A percentile compares a stretch with the other conserved stretches of the same genome.
Evolutionary conservation across 768 basidiomycete species (phyloP).

Genomic region (Ramaria sp.): DNA sequence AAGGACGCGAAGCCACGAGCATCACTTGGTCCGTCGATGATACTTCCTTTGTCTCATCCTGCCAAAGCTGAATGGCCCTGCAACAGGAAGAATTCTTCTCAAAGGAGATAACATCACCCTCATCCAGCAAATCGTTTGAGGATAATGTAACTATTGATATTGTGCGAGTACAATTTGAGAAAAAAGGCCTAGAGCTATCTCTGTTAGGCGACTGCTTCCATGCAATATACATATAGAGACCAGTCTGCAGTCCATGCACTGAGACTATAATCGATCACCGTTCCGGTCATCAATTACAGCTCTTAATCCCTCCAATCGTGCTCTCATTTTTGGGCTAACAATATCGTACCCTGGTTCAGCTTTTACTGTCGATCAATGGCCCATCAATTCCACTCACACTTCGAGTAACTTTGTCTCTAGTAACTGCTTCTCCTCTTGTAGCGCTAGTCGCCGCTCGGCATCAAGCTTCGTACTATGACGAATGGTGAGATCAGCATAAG

Average conservation of each 20-base stretch:
- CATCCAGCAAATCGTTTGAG: slow-evolving; percentile 46
- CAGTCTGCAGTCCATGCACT: neutral
- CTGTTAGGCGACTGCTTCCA: too few species aligned
- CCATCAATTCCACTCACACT: slow-evolving; percentile 44
- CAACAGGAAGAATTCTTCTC: slow-evolving; percentile 80
- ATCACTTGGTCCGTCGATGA: slow-evolving; percentile 59
- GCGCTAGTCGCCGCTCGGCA: slow-evolving; percentile 76
- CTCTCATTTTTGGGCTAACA: slow-evolving; percentile 69
- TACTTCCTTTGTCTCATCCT: slow-evolving; percentile 2
- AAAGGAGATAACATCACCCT: slow-evolving; percentile 99
- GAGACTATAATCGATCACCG: neutral
- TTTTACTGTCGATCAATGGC: neutral
- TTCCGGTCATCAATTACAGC: slow-evolving; percentile 23
- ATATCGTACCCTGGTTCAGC: too few species aligned
- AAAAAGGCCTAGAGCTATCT: too few species aligned
- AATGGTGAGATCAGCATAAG: neutral
- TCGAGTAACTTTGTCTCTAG: slow-evolving; percentile 79
- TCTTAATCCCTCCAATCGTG: slow-evolving; percentile 58
- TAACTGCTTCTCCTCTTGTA: slow-evolving; percentile 91
- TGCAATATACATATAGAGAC: too few species aligned
- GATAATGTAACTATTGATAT: slow-evolving; percentile 7
- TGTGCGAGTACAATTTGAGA: neutral
- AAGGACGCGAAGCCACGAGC: slow-evolving; percentile 80
- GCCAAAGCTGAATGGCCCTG: slow-evolving; percentile 1
- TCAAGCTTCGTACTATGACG: slow-evolving; percentile 69